A percentile compares a stretch with the other conserved stretches of the same genome.
phyloP scores from a whole-genome alignment of 1,284 basidiomycete genomes.

The Mrakiaceae sp. region DNA sequence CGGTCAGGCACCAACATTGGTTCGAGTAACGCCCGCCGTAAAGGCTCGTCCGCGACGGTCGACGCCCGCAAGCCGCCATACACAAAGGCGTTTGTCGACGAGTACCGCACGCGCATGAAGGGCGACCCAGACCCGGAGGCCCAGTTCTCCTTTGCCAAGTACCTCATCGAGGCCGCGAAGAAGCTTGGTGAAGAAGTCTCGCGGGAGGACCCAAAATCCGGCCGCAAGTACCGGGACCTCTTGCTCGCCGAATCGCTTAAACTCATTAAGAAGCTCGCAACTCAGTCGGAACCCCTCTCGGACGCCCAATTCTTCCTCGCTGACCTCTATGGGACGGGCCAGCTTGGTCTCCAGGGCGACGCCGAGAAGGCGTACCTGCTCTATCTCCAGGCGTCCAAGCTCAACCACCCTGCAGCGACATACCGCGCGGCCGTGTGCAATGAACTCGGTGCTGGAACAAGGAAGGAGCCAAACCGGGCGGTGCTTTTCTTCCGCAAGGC shows the following conservation, averaged over 20 bases:
- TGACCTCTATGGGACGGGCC: slow-evolving; percentile 92
- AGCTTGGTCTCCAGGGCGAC: slow-evolving; percentile 85
- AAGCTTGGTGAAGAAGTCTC: slow-evolving; percentile 78
- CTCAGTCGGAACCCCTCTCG: slow-evolving; percentile 48
- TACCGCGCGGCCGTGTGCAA: slow-evolving; percentile 98
- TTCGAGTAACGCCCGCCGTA: slow-evolving; percentile 37
- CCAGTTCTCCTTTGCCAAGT: slow-evolving; percentile 95
- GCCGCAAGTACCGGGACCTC: slow-evolving; percentile 77
- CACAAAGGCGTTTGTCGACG: slow-evolving; percentile 94
- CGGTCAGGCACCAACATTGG: slow-evolving; percentile 45
- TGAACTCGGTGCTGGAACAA: slow-evolving; percentile 98
- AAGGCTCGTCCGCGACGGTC: slow-evolving; percentile 52
- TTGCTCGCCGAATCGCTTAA: slow-evolving; percentile 84
- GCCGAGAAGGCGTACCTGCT: slow-evolving; percentile 96
- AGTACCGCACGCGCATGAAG: slow-evolving; percentile 94
- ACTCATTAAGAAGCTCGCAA: slow-evolving; percentile 80
- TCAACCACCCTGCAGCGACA: slow-evolving; percentile 88
- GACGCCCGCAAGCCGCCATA: slow-evolving; percentile 77
- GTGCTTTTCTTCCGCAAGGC: slow-evolving; percentile 96
- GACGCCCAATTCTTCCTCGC: slow-evolving; percentile 95
- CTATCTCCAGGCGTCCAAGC: slow-evolving; percentile 95
- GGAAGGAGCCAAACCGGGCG: slow-evolving; percentile 73
- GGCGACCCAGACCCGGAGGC: slow-evolving; percentile 95
- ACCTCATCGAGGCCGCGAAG: slow-evolving; percentile 97
- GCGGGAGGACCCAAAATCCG: slow-evolving; percentile 29